These are phyloP conservation scores for Rhytidhysteron rufulum DNA, from an alignment of 2,329 filamentous ascomycete genomes.

Conservation along the genomic window DNA sequence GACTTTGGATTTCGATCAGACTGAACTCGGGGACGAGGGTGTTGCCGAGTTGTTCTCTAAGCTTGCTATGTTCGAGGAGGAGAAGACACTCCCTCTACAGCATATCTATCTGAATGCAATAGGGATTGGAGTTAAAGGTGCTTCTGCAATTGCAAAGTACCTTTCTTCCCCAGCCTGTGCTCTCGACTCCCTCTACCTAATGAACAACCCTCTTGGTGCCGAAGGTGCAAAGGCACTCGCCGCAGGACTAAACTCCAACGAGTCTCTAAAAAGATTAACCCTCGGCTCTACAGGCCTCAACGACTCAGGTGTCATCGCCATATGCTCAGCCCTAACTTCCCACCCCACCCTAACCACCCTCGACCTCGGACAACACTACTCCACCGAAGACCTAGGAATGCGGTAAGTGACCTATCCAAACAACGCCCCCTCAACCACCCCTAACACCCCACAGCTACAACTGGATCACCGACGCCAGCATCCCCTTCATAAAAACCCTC, in stretches of 20 bases:
- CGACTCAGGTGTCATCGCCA: slow-evolving; percentile 35
- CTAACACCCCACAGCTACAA: slow-evolving; percentile 36
- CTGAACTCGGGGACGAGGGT: slow-evolving; percentile 48
- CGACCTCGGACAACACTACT: slow-evolving; percentile 46
- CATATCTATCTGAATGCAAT: slow-evolving; percentile 32
- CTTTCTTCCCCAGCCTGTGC: slow-evolving; percentile 21
- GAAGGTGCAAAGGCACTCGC: slow-evolving; percentile 18
- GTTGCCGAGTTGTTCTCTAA: slow-evolving; percentile 42
- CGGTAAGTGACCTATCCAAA: slow-evolving; percentile 7
- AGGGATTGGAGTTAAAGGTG: slow-evolving; percentile 21
- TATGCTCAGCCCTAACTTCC: slow-evolving; percentile 36
- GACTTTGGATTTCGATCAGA: slow-evolving; percentile 54
- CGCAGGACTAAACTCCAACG: slow-evolving; percentile 16
- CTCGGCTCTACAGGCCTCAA: slow-evolving; percentile 45
- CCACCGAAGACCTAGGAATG: slow-evolving; percentile 39
- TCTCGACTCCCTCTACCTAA: slow-evolving; percentile 27
- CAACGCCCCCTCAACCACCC: background rate
- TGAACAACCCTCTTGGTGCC: slow-evolving; percentile 31
- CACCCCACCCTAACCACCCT: slow-evolving; percentile 37
- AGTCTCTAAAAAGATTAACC: slow-evolving; percentile 21
- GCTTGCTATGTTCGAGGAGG: slow-evolving; percentile 28
- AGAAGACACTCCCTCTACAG: slow-evolving; percentile 19
- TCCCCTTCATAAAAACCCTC: slow-evolving; percentile 32
- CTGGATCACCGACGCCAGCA: slow-evolving; percentile 40
- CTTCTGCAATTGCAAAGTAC: slow-evolving; percentile 21